These are phyloP conservation scores for Vanrija pseudolonga DNA, from an alignment of 1,284 basidiomycete species.

Conservation along the genomic window DNA sequence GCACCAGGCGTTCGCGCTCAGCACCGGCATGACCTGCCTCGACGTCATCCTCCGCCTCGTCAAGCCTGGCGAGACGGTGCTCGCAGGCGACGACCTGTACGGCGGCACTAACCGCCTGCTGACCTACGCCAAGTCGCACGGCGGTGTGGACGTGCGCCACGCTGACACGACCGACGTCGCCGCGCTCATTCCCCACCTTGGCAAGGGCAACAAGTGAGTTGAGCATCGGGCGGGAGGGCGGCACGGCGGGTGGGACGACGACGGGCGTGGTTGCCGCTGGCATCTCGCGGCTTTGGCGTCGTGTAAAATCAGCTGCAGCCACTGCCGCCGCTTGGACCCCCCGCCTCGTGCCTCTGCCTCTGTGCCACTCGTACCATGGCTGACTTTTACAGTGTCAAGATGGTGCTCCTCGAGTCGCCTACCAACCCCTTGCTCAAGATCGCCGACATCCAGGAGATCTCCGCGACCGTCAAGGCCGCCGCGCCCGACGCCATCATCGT, in stretches of 20 bases:
- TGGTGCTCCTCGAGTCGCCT: slow-evolving; percentile 95
- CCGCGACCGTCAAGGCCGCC: slow-evolving; percentile 71
- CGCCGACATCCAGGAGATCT: slow-evolving; percentile 79
- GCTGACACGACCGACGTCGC: slow-evolving; percentile 74
- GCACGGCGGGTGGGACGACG: neutral
- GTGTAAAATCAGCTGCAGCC: no score
- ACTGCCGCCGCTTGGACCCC: no score
- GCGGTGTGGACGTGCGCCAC: slow-evolving; percentile 86
- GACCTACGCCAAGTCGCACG: slow-evolving; percentile 81
- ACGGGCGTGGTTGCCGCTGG: neutral
- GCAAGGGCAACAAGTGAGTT: slow-evolving; percentile 57
- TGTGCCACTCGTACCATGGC: neutral
- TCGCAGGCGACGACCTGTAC: slow-evolving; percentile 96
- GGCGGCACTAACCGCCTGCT: slow-evolving; percentile 96
- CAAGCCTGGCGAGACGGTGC: slow-evolving; percentile 89
- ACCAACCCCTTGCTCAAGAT: slow-evolving; percentile 98
- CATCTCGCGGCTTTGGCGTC: no score
- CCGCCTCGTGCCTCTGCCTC: neutral
- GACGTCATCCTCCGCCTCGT: slow-evolving; percentile 92
- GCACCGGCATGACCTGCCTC: slow-evolving; percentile 96
- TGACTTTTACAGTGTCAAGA: slow-evolving; percentile 55
- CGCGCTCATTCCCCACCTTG: slow-evolving; percentile 62
- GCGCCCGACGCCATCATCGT: slow-evolving; percentile 80
- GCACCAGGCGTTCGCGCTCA: slow-evolving; percentile 80
- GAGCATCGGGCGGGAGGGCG: no score